A percentile compares a stretch with the other conserved stretches of the same genome.
Conservation (phyloP, 2,329 filamentous ascomycete genomes). For the Gremmenia infestans region DNA sequence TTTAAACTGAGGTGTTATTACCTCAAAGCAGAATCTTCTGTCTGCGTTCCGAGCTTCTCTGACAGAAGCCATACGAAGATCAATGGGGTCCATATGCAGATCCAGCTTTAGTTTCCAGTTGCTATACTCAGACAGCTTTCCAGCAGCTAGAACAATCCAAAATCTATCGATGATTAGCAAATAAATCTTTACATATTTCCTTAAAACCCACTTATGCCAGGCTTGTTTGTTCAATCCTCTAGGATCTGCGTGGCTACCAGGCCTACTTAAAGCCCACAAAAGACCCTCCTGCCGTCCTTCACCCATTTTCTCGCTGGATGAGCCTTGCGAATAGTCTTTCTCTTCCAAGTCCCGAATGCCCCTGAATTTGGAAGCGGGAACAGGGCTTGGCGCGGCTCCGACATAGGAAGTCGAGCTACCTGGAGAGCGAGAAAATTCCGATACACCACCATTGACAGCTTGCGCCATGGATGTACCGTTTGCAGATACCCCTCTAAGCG, state of each 20-base stretch:
- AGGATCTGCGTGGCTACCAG: slow-evolving; percentile 90
- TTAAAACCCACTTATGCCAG: slow-evolving; percentile 83
- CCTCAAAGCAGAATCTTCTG: slow-evolving; percentile 93
- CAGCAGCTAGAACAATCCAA: slow-evolving; percentile 97
- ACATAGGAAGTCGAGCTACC: slow-evolving; percentile 44
- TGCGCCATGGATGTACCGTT: slow-evolving; percentile 34
- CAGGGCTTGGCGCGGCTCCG: slow-evolving; percentile 43
- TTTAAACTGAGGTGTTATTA: slow-evolving; percentile 94
- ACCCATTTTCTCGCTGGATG: slow-evolving; percentile 51
- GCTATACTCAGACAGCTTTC: slow-evolving; percentile 94
- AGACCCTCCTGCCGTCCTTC: slow-evolving; percentile 87
- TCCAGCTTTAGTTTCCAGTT: slow-evolving; percentile 99
- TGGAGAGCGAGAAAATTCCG: slow-evolving; percentile 47
- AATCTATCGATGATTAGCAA: slow-evolving; percentile 55
- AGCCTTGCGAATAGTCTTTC: slow-evolving; percentile 54
- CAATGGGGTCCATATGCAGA: slow-evolving; percentile 96
- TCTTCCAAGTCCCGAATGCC: slow-evolving; percentile 92
- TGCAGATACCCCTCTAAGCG: slow-evolving; percentile 49
- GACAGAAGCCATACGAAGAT: slow-evolving; percentile 93
- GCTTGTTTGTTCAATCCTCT: slow-evolving; percentile 94
- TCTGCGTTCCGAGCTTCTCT: slow-evolving; percentile 93
- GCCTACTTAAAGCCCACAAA: slow-evolving; percentile 88
- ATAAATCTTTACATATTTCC: not conserved
- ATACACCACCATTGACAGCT: slow-evolving; percentile 26
- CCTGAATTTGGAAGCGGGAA: slow-evolving; percentile 65